A percentile compares a stretch with the other conserved stretches of the same genome.
Conservation (phyloP, 2,329 filamentous ascomycete genomes). For the Mycogone perniciosa region DNA sequence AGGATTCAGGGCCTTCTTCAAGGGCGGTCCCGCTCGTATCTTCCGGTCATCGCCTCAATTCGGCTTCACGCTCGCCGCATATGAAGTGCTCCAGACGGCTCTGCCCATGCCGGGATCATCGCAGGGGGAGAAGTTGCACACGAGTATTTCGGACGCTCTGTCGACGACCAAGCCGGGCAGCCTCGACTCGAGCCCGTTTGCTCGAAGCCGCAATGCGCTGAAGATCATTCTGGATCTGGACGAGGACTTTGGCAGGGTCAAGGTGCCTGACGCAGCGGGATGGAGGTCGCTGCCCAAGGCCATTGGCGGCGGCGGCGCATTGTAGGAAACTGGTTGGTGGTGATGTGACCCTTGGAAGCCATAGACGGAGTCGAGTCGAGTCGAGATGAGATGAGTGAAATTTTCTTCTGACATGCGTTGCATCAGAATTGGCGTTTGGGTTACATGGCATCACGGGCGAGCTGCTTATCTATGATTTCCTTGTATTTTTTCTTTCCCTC, state of each 20-base stretch:
- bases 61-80: conserved; percentile 92
- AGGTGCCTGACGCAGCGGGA: conserved; percentile 47
- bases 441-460: conserved; percentile 10
- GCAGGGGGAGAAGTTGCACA: conserved; percentile 45
- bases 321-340: neutral
- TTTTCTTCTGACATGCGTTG: conserved; percentile 14
- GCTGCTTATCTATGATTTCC: conserved; percentile 9
- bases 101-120: conserved; percentile 65
- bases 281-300: conserved; percentile 48
- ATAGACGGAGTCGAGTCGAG: neutral
- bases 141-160: conserved; percentile 57
- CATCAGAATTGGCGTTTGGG: conserved; percentile 16
- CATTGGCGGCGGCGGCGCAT: conserved; percentile 37
- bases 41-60: conserved; percentile 94
- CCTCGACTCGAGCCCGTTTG: conserved; percentile 43
- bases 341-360: conserved; percentile 2
- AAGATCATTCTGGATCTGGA: conserved; percentile 95
- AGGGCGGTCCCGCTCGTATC: conserved; percentile 92
- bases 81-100: conserved; percentile 79
- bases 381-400: neutral
- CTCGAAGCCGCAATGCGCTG: conserved; percentile 75
- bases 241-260: conserved; percentile 78
- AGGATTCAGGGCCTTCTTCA: conserved; percentile 96
- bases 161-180: conserved; percentile 32
- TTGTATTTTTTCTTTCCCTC: conserved; percentile 4